Percentiles rank a stretch among this genome's conserved stretches.
Evolutionary conservation across 2,329 filamentous ascomycete genomes (phyloP).

Genomic region (Trichophyton verrucosum): DNA sequence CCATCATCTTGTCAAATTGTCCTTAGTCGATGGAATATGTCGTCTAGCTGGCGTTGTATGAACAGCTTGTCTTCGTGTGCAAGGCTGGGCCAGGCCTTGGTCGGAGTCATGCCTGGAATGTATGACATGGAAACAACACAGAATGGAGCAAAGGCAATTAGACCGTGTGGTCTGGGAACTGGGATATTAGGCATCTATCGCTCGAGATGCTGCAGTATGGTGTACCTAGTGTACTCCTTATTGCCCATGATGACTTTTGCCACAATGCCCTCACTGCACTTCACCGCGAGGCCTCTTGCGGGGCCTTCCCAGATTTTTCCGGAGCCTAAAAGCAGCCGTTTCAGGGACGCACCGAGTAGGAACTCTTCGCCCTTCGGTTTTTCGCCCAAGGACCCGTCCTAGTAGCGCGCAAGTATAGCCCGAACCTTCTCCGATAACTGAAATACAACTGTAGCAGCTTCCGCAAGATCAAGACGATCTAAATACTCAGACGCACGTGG

Average conservation of each 20-base stretch:
- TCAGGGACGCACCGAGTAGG: slow-evolving; percentile 13
- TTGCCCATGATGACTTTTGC: slow-evolving; percentile 15
- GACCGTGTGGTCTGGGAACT: slow-evolving; percentile 19
- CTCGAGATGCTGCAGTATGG: slow-evolving; percentile 19
- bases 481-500: slow-evolving; percentile 15
- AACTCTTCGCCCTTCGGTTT: slow-evolving; percentile 4
- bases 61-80: slow-evolving; percentile 14
- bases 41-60: slow-evolving; percentile 12
- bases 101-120: slow-evolving; percentile 16
- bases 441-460: slow-evolving; percentile 16
- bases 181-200: slow-evolving; percentile 18
- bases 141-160: slow-evolving; percentile 17
- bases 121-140: slow-evolving; percentile 21
- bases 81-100: slow-evolving; percentile 17
- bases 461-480: slow-evolving; percentile 14
- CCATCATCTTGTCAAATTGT: slow-evolving; percentile 12
- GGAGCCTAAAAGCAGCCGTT: slow-evolving; percentile 16
- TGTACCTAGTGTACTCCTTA: slow-evolving; percentile 20
- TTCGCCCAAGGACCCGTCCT: background rate
- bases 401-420: slow-evolving; percentile 12
- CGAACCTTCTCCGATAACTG: slow-evolving; percentile 16
- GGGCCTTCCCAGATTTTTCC: slow-evolving; percentile 16
- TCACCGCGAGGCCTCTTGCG: slow-evolving; percentile 17
- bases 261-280: slow-evolving; percentile 16
- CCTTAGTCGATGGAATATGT: slow-evolving; percentile 16